Evolutionary conservation across 1,139 yeast genomes (phyloP).

Genomic region (Saccharomyces hybrid): DNA sequence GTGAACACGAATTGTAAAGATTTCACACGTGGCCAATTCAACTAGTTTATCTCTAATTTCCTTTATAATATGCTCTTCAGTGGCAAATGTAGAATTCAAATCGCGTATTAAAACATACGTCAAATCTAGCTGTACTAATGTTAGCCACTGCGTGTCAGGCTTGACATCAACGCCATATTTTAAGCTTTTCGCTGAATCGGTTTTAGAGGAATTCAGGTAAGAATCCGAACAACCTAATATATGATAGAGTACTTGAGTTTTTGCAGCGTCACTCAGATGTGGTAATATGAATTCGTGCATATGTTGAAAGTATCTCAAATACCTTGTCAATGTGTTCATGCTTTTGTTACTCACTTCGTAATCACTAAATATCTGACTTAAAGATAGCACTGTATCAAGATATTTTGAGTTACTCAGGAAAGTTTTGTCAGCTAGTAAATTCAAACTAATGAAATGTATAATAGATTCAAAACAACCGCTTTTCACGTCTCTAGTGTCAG

Average conservation of each 20-base stretch:
- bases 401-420: conserved; percentile 25
- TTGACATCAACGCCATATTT: neutral
- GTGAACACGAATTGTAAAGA: conserved; percentile 34
- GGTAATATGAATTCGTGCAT: conserved; percentile 24
- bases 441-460: conserved; percentile 29
- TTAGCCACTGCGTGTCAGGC: conserved; percentile 14
- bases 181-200: neutral
- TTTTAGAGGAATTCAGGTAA: neutral
- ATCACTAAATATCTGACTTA: conserved; percentile 16
- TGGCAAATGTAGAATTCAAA: conserved; percentile 29
- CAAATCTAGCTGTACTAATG: conserved; percentile 25
- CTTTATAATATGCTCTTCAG: conserved; percentile 23
- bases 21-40: conserved; percentile 31
- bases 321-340: conserved; percentile 18
- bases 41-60: conserved; percentile 28
- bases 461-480: conserved; percentile 33
- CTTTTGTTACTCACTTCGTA: conserved; percentile 9
- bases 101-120: conserved; percentile 17
- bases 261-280: conserved; percentile 22
- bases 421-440: conserved; percentile 20
- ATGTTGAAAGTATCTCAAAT: conserved; percentile 17
- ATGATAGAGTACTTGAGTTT: conserved; percentile 20
- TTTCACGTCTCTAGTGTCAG: conserved; percentile 22
- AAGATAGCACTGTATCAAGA: conserved; percentile 16
- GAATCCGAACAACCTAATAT: conserved; percentile 13